phyloP scores from a whole-genome alignment of 2,329 filamentous ascomycete genomes.

The Cordyceps javanica region DNA sequence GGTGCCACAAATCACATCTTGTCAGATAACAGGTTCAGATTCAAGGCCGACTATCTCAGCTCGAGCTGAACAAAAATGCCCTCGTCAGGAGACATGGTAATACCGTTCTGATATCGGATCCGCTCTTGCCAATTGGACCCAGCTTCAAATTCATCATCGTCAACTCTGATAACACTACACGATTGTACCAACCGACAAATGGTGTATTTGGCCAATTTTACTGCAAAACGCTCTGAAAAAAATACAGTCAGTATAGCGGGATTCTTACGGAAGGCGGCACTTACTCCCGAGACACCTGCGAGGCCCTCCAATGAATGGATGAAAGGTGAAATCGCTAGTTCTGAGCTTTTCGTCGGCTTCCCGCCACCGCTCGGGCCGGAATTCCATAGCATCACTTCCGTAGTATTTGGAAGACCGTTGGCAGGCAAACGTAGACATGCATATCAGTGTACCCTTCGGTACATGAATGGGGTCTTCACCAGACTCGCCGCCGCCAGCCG shows the following conservation, averaged over 20 bases:
- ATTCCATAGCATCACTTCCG: neutral
- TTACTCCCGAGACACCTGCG: slow-evolving; percentile 14
- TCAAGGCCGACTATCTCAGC: too few relatives aligned
- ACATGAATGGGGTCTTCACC: slow-evolving; percentile 6
- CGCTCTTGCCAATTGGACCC: slow-evolving; percentile 8
- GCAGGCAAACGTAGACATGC: slow-evolving; percentile 6
- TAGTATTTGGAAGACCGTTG: slow-evolving; percentile 6
- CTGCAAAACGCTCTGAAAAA: slow-evolving; percentile 11
- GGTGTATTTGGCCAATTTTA: slow-evolving; percentile 13
- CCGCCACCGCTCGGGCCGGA: slow-evolving; percentile 4
- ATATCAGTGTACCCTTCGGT: slow-evolving; percentile 4
- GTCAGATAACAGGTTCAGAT: too few relatives aligned
- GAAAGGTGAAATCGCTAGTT: slow-evolving; percentile 11
- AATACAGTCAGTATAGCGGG: neutral
- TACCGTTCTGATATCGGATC: slow-evolving; percentile 8
- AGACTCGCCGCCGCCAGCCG: slow-evolving; percentile 1
- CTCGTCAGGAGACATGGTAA: slow-evolving; percentile 4
- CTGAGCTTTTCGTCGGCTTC: neutral
- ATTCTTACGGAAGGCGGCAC: neutral
- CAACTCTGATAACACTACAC: slow-evolving; percentile 7
- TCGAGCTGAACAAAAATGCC: neutral
- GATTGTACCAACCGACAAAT: slow-evolving; percentile 12
- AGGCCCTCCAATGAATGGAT: slow-evolving; percentile 13
- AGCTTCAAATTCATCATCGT: neutral
- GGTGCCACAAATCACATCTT: too few relatives aligned